Conservation (phyloP, 2,329 filamentous ascomycete genomes). For the Paraconiothyrium brasiliense region DNA sequence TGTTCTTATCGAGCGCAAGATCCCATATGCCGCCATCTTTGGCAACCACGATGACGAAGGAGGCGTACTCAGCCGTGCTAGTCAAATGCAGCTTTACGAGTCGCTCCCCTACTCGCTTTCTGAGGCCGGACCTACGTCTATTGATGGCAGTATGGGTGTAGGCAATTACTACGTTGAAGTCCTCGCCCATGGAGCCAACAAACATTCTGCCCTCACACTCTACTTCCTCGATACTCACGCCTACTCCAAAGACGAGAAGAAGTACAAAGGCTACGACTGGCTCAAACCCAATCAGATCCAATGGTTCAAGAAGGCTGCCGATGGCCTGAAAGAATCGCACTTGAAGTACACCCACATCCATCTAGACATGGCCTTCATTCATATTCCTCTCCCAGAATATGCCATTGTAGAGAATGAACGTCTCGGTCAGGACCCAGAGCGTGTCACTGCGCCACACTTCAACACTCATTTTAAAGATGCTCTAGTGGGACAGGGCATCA, state of each 20-base stretch:
- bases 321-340: conserved; percentile 74
- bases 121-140: conserved; percentile 79
- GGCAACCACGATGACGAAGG: conserved; percentile 98
- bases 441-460: conserved; percentile 84
- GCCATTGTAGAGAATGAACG: conserved; percentile 65
- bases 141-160: conserved; percentile 73
- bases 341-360: conserved; percentile 89
- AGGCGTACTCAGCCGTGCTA: conserved; percentile 76
- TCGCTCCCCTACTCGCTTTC: conserved; percentile 89
- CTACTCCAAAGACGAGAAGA: conserved; percentile 87
- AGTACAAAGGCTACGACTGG: conserved; percentile 96
- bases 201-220: conserved; percentile 91
- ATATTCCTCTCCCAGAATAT: conserved; percentile 95
- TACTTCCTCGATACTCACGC: conserved; percentile 94
- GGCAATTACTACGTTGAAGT: conserved; percentile 97
- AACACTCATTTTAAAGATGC: conserved; percentile 95
- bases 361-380: conserved; percentile 96
- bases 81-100: conserved; percentile 87
- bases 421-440: conserved; percentile 80
- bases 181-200: conserved; percentile 77
- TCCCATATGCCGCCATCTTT: conserved; percentile 93
- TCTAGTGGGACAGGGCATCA: conserved; percentile 82
- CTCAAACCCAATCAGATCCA: conserved; percentile 91
- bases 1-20: conserved; percentile 83
- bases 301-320: conserved; percentile 87